phyloP scores from a whole-genome alignment of 2,329 filamentous ascomycete species.

The Fusarium nanum region DNA sequence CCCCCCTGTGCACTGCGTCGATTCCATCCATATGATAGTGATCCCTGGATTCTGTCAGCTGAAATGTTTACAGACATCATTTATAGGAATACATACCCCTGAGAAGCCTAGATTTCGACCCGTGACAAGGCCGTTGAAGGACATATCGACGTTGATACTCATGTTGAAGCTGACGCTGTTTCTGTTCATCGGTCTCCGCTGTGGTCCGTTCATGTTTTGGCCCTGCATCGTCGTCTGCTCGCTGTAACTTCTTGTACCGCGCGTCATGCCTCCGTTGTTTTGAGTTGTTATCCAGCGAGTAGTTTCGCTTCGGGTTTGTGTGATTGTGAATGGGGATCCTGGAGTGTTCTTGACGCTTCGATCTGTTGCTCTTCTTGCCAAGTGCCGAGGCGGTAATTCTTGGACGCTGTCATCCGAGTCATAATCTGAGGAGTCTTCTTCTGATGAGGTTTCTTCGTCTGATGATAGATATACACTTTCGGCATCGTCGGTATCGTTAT shows the following conservation, averaged over 20 bases:
- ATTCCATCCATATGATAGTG: constrained; percentile 43
- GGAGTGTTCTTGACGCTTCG: constrained; percentile 4
- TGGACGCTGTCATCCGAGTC: constrained; percentile 27
- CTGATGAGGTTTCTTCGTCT: constrained; percentile 27
- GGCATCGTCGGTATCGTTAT: constrained; percentile 22
- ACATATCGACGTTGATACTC: constrained; percentile 42
- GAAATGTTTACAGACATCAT: neutral
- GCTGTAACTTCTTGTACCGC: constrained; percentile 33
- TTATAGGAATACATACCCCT: constrained; percentile 29
- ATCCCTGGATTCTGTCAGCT: constrained; percentile 34
- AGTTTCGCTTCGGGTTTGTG: constrained; percentile 37
- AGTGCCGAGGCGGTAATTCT: constrained; percentile 23
- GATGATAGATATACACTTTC: constrained; percentile 42
- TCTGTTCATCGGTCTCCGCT: constrained; percentile 16
- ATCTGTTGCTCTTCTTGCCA: constrained; percentile 23
- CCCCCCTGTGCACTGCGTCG: constrained; percentile 32
- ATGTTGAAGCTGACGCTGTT: constrained; percentile 45
- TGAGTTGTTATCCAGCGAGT: constrained; percentile 42
- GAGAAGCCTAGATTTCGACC: constrained; percentile 43
- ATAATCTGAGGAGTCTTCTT: constrained; percentile 30
- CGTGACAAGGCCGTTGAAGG: constrained; percentile 43
- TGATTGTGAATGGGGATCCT: constrained; percentile 26
- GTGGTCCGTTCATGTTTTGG: constrained; percentile 17
- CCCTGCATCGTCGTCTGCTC: constrained; percentile 41
- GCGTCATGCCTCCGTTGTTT: constrained; percentile 25